phyloP scores from a whole-genome alignment of 2,329 filamentous ascomycete species.

The Rhynchosporium graminicola region DNA sequence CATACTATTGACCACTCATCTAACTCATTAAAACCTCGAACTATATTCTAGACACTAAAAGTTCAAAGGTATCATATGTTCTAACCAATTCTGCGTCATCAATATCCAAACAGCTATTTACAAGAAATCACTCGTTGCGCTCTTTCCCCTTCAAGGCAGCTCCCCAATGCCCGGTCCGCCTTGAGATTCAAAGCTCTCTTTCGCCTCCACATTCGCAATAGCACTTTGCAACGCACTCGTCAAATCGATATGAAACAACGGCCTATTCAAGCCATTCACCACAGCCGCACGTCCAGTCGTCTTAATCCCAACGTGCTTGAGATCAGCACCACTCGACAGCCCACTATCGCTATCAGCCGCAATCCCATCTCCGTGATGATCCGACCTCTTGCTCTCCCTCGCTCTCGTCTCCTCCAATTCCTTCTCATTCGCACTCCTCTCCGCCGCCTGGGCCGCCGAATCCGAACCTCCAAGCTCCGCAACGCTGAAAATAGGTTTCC shows the following conservation, averaged over 20 bases:
- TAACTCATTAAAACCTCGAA: not conserved
- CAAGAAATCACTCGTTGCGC: not conserved
- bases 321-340: slow-evolving; percentile 22
- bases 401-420: slow-evolving; percentile 38
- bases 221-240: slow-evolving; percentile 87
- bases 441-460: slow-evolving; percentile 69
- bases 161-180: slow-evolving; percentile 35
- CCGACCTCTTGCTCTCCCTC: slow-evolving; percentile 22
- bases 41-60: slow-evolving; percentile 8
- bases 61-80: slow-evolving; percentile 25
- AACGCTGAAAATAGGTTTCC: slow-evolving; percentile 95
- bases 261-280: slow-evolving; percentile 83
- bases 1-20: not conserved
- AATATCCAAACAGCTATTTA: not conserved
- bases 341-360: slow-evolving; percentile 28
- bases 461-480: slow-evolving; percentile 76
- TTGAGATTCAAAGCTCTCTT: slow-evolving; percentile 42
- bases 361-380: slow-evolving; percentile 40
- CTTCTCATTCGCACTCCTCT: slow-evolving; percentile 61
- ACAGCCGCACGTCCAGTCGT: slow-evolving; percentile 55
- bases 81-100: not conserved
- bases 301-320: slow-evolving; percentile 39
- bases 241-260: slow-evolving; percentile 91
- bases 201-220: slow-evolving; percentile 72
- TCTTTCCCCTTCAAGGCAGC: slow-evolving; percentile 22